These are phyloP conservation scores for Ophiostoma ips DNA, from an alignment of 2,329 filamentous ascomycete species.

Conservation along the genomic window DNA sequence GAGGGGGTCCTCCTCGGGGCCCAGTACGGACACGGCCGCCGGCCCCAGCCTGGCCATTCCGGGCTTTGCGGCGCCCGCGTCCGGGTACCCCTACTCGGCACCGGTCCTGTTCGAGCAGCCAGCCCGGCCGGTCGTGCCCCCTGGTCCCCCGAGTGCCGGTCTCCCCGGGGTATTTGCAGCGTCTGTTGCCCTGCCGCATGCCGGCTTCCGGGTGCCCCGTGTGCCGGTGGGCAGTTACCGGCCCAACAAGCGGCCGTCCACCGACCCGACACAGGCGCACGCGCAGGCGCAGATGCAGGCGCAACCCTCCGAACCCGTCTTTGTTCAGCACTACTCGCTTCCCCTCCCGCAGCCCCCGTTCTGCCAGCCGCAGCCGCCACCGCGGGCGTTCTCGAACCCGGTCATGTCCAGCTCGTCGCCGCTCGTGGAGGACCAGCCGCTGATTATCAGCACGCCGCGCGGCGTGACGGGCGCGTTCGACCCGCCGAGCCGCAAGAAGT, in stretches of 20 bases:
- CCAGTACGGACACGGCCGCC: no score
- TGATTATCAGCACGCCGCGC: constrained; percentile 47
- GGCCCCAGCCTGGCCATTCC: not conserved
- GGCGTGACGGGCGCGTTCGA: constrained; percentile 42
- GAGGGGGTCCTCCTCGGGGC: not conserved
- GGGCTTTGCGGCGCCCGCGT: not conserved
- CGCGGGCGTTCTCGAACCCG: constrained; percentile 7
- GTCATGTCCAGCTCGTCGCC: constrained; percentile 15
- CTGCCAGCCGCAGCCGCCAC: constrained; percentile 4
- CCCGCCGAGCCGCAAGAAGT: constrained; percentile 22
- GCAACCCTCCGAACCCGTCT: no score
- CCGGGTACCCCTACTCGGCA: constrained; percentile 27
- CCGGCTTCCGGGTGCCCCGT: constrained; percentile 26
- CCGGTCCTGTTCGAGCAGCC: constrained; percentile 2
- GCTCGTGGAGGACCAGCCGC: constrained; percentile 32
- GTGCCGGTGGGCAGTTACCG: constrained; percentile 24
- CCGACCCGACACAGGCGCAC: constrained; percentile 4
- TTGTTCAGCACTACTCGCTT: no score
- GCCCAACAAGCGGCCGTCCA: constrained; percentile 7
- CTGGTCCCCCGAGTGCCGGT: not conserved
- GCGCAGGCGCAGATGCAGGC: constrained; percentile 9
- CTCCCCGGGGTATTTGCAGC: no score
- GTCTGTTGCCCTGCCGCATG: not conserved
- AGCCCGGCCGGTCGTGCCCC: not conserved
- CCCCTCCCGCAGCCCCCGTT: constrained; percentile 10